Conservation (phyloP, 2,329 filamentous ascomycete genomes). For the Akanthomyces lecanii region DNA sequence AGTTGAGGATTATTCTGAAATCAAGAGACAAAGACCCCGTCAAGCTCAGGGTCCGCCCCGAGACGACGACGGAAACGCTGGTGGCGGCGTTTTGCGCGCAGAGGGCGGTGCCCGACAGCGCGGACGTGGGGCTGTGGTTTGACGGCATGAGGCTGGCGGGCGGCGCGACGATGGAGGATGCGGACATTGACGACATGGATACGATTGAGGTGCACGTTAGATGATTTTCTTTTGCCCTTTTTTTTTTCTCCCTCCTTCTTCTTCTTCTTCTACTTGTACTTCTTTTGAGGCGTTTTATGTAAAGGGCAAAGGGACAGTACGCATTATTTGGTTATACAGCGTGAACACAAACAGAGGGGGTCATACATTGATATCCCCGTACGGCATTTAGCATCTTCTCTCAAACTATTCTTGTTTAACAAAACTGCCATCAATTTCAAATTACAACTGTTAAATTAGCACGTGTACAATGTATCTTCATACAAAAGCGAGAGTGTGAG, state of each 20-base stretch:
- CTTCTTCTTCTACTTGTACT: too few species aligned
- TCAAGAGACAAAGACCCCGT: constrained; percentile 47
- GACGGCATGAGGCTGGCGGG: constrained; percentile 70
- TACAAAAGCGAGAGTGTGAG: too few species aligned
- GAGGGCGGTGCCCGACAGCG: constrained; percentile 46
- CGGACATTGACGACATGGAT: constrained; percentile 72
- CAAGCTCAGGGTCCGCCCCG: constrained; percentile 47
- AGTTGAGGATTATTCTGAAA: constrained; percentile 51
- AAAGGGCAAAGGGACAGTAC: too few species aligned
- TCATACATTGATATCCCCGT: too few species aligned
- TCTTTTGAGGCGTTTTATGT: neutral
- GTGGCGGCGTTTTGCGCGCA: constrained; percentile 56
- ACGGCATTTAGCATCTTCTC: too few species aligned
- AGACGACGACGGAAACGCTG: constrained; percentile 59
- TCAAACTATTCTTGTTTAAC: too few species aligned
- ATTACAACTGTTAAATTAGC: too few species aligned
- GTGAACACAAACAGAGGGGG: too few species aligned
- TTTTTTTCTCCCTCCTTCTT: neutral
- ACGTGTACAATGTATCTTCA: too few species aligned
- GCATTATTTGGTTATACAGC: too few species aligned
- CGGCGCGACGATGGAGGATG: constrained; percentile 55
- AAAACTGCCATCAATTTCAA: too few species aligned
- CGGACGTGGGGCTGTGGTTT: constrained; percentile 60
- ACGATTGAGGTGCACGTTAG: constrained; percentile 68
- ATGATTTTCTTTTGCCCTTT: neutral